Evolutionary conservation across 1,284 basidiomycete species (phyloP).

Genomic region (Malassezia pachydermatis): DNA sequence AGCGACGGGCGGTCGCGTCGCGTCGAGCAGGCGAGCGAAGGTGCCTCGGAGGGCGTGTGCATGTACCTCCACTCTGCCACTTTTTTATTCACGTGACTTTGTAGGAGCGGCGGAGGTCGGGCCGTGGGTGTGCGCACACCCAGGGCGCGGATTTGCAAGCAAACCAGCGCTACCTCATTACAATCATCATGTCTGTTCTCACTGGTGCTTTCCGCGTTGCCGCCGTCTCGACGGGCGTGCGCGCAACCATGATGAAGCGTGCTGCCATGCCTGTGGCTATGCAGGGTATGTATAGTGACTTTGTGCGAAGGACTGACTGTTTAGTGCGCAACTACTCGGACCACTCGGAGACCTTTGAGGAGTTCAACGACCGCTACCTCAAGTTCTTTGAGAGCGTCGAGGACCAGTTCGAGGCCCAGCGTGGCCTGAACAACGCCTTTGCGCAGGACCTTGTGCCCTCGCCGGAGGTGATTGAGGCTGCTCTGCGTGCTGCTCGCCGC

Average conservation of each 20-base stretch:
- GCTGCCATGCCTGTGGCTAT: constrained; percentile 11
- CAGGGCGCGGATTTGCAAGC: not conserved
- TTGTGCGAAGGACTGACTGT: too few species aligned
- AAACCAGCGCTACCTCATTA: not conserved
- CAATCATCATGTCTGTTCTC: constrained; percentile 13
- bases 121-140: too few species aligned
- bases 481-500: constrained; percentile 74
- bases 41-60: too few species aligned
- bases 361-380: constrained; percentile 85
- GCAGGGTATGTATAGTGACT: constrained; percentile 19
- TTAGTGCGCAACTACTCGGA: constrained; percentile 16
- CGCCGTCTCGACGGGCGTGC: constrained; percentile 17
- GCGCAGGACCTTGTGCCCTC: constrained; percentile 95
- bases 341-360: constrained; percentile 68
- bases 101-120: constrained; percentile 7
- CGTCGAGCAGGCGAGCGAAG: too few species aligned
- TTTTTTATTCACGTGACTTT: constrained; percentile 4
- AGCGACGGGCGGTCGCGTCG: not conserved
- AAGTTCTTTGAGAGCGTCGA: constrained; percentile 82
- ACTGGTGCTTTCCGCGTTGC: constrained; percentile 19
- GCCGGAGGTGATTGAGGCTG: constrained; percentile 76
- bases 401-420: constrained; percentile 75
- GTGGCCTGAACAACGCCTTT: constrained; percentile 98
- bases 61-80: too few species aligned
- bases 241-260: constrained; percentile 13